Evolutionary conservation across 352 stramenopile genomes (phyloP), one percentile per base, ranked within the genome.

Genomic region (Phytophthora podocarpi): DNA sequence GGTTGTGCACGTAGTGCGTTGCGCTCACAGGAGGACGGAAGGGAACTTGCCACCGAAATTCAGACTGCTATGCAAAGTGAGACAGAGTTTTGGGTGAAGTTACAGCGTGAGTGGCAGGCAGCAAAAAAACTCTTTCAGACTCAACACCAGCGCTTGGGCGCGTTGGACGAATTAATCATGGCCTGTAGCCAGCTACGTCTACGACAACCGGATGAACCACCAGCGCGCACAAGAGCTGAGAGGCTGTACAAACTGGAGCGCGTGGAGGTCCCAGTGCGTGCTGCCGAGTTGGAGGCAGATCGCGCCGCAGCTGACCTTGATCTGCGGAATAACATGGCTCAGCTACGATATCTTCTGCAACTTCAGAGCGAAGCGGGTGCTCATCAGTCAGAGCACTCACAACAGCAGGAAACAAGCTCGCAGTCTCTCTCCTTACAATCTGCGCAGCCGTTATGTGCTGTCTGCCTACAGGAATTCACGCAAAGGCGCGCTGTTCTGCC

Each of bases 381-480:
- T n/a, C 31, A 35, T 24, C 18, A 62, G 20, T 4, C n/a, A 42
- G 6, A 59, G 12, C 34, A 42, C 13, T 10, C 15, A 16, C 27
- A 59, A 52, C 3, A 16, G 35, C 13, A 26, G 1, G 57, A 39
- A 15, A n/a, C 13, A 39, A 51, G 20, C 3, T 27, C 24, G 16
- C 16, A 27, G 5, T 47, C 27, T 34, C n/a, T n/a, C n/a, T 31
- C 24, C 10, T 15, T 20, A 42, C 24, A 31, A 55, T 47, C 23
- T 42, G 63, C 24, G 34, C 77, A 23, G 67, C 26, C 49, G 16
- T 20, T 56, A 37, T 97, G 90, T 47, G 73, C 78, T 3, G 75
- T 98, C 18, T 98, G 91, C 60, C 72, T 96, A 2, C 78, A 91
- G 36, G 51, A 72, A 27, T 82, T 97, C 42, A 58, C 72, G 2